These are phyloP conservation scores for Graphium sp. DNA, from an alignment of 2,329 filamentous ascomycete genomes.

Conservation along the genomic window DNA sequence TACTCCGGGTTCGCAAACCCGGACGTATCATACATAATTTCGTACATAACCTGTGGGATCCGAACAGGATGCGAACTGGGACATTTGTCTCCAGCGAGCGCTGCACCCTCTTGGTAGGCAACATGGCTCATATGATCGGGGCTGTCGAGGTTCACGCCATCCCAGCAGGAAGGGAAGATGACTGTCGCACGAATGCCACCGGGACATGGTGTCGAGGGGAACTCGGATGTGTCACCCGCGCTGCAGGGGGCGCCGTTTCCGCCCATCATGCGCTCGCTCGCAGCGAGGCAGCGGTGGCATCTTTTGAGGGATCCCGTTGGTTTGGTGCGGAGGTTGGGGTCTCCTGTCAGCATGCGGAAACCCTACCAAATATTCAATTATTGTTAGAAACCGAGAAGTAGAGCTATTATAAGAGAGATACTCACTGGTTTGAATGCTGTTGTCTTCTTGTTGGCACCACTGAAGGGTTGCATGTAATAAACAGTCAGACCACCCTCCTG, in stretches of 20 bases:
- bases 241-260: slow-evolving; percentile 31
- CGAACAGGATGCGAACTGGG: slow-evolving; percentile 3
- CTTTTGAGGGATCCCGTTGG: slow-evolving; percentile 12
- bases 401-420: too few species aligned
- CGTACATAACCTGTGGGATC: slow-evolving; percentile 4
- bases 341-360: slow-evolving; percentile 28
- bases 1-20: slow-evolving; percentile 4
- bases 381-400: neutral
- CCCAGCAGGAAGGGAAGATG: slow-evolving; percentile 26
- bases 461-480: slow-evolving; percentile 17
- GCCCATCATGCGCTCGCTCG: slow-evolving; percentile 5
- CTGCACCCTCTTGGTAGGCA: slow-evolving; percentile 5
- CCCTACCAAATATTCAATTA: slow-evolving; percentile 11
- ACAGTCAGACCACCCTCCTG: slow-evolving; percentile 19
- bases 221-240: slow-evolving; percentile 29
- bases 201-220: slow-evolving; percentile 24
- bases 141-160: slow-evolving; percentile 3
- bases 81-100: slow-evolving; percentile 12
- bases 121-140: slow-evolving; percentile 4
- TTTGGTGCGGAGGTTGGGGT: slow-evolving; percentile 16
- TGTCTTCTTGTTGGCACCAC: slow-evolving; percentile 14
- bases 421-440: slow-evolving; percentile 14
- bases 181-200: slow-evolving; percentile 36
- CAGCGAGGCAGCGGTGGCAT: slow-evolving; percentile 14
- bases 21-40: slow-evolving; percentile 6